These are phyloP conservation scores for Colletotrichum caudatum DNA, from an alignment of 2,329 filamentous ascomycete genomes.

Conservation along the genomic window DNA sequence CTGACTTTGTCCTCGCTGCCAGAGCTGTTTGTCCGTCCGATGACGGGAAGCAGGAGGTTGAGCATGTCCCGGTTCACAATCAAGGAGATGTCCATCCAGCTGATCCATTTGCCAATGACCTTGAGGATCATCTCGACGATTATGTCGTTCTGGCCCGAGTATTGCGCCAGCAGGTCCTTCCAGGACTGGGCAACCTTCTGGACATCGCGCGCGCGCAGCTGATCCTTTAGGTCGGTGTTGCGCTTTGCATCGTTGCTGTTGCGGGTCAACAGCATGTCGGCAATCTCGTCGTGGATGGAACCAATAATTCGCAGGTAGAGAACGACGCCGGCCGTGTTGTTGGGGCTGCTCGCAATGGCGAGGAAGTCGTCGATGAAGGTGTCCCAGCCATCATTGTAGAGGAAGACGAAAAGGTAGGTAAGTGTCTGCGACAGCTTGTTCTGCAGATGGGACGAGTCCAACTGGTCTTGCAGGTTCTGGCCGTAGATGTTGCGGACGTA, in stretches of 20 bases:
- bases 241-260: conserved; percentile 83
- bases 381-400: conserved; percentile 90
- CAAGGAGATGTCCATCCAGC: conserved; percentile 97
- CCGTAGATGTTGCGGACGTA: conserved; percentile 85
- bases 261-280: conserved; percentile 87
- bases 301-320: conserved; percentile 90
- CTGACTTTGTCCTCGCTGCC: conserved; percentile 81
- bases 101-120: conserved; percentile 96
- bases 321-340: conserved; percentile 76
- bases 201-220: conserved; percentile 88
- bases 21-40: conserved; percentile 76
- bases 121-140: conserved; percentile 90
- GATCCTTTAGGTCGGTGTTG: conserved; percentile 90
- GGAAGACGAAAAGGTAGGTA: conserved; percentile 89
- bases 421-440: conserved; percentile 98
- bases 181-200: conserved; percentile 89
- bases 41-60: conserved; percentile 84
- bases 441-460: conserved; percentile 83
- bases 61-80: conserved; percentile 93
- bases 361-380: conserved; percentile 93
- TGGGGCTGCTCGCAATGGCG: conserved; percentile 74
- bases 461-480: conserved; percentile 63
- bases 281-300: conserved; percentile 97
- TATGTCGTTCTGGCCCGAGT: conserved; percentile 75
- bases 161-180: conserved; percentile 89